Evolutionary conservation across 2,329 filamentous ascomycete genomes (phyloP), one percentile per base, ranked within the genome.

Genomic region (Chaetomium sp.): DNA sequence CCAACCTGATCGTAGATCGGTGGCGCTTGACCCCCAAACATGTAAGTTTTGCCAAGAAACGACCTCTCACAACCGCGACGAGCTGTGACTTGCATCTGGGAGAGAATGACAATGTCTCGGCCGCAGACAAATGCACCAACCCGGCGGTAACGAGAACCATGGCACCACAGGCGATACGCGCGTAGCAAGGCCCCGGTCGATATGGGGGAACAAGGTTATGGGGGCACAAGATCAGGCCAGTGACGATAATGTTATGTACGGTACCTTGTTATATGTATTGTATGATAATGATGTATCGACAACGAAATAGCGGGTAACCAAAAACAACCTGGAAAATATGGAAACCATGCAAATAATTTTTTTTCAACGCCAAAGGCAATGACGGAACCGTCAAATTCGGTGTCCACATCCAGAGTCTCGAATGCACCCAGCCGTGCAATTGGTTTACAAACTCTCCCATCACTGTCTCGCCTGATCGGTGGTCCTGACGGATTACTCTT

Each of bases 401-500:
- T 55, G 49, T 43, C 44, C 49, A 35, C 14, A 27, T 44, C 38
- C 19, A 27, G 19, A 27, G 19, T 43, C 47, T 6, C 40, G 14
- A 11, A 53, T 47, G 55, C 42, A 54, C 19, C 32, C 55, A 33
- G 50, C 46, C 50, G 42, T 45, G 6, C 50, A 34, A 37, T 6
- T 46, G 35, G 43, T 54, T 34, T 51, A 57, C 49, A 55, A 47
- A 43, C 32, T 48, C 41, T 37, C 9, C 4, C 7, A 11, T 6
- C 8, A 10, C 3, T 5, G 19, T 3, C 36, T 2, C 6, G 9
- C 9, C 4, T 35, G 36, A 32, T n/a, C 32, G 19, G 19, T 27
- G 19, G 19, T 27, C 19, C 19, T 27, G 19, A 27, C 19, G 36
- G 10, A 64, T 66, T 69, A 76, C 66, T 79, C 76, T 51, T 79